These are phyloP conservation scores for Geotrichum histeridarum DNA, from an alignment of 1,139 yeast genomes.

Conservation along the genomic window DNA sequence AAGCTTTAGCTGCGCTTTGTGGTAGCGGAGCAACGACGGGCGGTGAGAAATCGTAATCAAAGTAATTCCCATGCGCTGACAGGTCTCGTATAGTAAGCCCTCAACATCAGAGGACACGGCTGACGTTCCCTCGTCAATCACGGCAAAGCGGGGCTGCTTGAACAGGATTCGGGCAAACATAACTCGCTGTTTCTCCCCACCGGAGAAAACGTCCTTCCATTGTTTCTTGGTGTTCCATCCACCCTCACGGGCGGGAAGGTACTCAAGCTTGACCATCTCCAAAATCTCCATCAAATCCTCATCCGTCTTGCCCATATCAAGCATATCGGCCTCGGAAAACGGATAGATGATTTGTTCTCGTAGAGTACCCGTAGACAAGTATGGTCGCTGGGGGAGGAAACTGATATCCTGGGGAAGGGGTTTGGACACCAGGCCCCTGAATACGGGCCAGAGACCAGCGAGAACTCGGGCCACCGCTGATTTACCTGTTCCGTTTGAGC, in stretches of 20 bases:
- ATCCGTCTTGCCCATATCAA: slow-evolving; percentile 66
- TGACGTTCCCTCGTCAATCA: slow-evolving; percentile 88
- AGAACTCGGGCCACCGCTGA: slow-evolving; percentile 78
- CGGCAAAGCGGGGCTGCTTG: slow-evolving; percentile 74
- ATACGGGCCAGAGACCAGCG: slow-evolving; percentile 91
- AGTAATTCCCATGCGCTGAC: slow-evolving; percentile 66
- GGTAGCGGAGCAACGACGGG: slow-evolving; percentile 80
- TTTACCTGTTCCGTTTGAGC: slow-evolving; percentile 87
- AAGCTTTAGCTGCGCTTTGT: slow-evolving; percentile 57
- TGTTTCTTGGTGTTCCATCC: slow-evolving; percentile 59
- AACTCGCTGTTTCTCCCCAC: slow-evolving; percentile 92
- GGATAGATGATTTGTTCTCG: slow-evolving; percentile 90
- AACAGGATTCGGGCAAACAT: slow-evolving; percentile 84
- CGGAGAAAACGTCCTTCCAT: slow-evolving; percentile 90
- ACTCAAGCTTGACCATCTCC: slow-evolving; percentile 73
- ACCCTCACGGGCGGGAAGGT: slow-evolving; percentile 62
- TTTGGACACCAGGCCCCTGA: slow-evolving; percentile 72
- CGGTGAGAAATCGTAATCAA: slow-evolving; percentile 82
- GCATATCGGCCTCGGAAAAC: slow-evolving; percentile 69
- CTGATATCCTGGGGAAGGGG: slow-evolving; percentile 69
- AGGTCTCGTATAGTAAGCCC: slow-evolving; percentile 74
- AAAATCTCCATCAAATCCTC: slow-evolving; percentile 63
- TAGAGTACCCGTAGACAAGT: slow-evolving; percentile 70
- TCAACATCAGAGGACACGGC: slow-evolving; percentile 92
- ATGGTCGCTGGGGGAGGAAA: slow-evolving; percentile 78